A percentile compares a stretch with the other conserved stretches of the same genome.
Evolutionary conservation across 1,284 basidiomycete genomes (phyloP).

Genomic region (Naganishia sp.): DNA sequence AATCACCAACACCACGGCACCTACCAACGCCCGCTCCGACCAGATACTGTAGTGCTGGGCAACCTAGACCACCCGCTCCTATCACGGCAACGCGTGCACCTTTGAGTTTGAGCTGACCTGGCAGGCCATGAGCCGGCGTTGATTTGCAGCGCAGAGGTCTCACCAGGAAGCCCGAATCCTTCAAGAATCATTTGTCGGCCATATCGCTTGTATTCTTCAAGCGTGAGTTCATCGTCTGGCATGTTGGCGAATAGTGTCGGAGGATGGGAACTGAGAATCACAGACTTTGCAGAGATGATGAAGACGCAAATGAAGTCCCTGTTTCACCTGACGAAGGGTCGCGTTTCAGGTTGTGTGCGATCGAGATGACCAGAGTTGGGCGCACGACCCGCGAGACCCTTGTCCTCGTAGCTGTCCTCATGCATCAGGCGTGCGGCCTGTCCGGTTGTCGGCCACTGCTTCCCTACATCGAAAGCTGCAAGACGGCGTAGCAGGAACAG

Average conservation of each 20-base stretch:
- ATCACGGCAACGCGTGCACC: constrained; percentile 78
- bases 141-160: constrained; percentile 29
- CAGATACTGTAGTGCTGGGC: constrained; percentile 91
- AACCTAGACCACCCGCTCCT: constrained; percentile 94
- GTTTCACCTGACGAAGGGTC: background rate
- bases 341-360: background rate
- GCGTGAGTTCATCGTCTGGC: constrained; percentile 40
- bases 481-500: no score
- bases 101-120: constrained; percentile 82
- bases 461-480: no score
- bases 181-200: constrained; percentile 96
- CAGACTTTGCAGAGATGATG: background rate
- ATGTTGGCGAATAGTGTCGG: background rate
- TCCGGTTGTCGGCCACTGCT: no score
- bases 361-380: background rate
- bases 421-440: no score
- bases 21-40: constrained; percentile 86
- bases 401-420: no score
- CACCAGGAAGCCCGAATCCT: constrained; percentile 80
- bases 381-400: background rate
- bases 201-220: constrained; percentile 81
- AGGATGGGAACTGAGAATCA: background rate
- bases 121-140: constrained; percentile 6
- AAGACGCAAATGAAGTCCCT: background rate
- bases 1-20: constrained; percentile 35